These are phyloP conservation scores for Backusella luteola DNA, from an alignment of 192 early-diverging fungal species.

Conservation along the genomic window DNA sequence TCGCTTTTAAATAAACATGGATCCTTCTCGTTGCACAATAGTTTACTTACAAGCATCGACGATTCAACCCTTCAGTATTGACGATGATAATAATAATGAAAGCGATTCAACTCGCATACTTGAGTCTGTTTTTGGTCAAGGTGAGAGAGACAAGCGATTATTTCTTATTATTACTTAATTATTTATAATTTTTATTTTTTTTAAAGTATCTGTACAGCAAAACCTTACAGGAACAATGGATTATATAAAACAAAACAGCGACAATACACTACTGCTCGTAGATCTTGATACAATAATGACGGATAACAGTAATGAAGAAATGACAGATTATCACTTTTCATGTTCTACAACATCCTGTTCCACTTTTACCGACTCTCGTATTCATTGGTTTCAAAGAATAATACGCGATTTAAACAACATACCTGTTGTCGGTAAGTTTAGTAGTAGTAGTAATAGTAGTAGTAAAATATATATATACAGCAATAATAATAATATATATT, in stretches of 20 bases:
- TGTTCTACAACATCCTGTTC: neutral
- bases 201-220: slow-evolving; percentile 4
- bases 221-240: slow-evolving; percentile 1
- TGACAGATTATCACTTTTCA: neutral
- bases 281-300: slow-evolving; percentile 1
- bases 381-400: neutral
- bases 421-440: slow-evolving; percentile 8
- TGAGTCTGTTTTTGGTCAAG: slow-evolving; percentile 14
- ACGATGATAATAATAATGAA: neutral
- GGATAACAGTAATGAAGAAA: neutral
- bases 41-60: neutral
- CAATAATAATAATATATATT: neutral
- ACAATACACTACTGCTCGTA: slow-evolving; percentile 1
- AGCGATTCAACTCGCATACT: neutral
- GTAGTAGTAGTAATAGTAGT: neutral
- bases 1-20: neutral
- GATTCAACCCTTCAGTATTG: neutral
- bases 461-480: neutral
- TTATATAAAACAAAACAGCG: neutral
- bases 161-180: neutral
- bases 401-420: slow-evolving; percentile 1
- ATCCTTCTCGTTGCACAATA: neutral
- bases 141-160: neutral
- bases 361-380: neutral
- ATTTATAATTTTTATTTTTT: neutral